A percentile compares a stretch with the other conserved stretches of the same genome.
These are phyloP conservation scores for Athelia sp. DNA, from an alignment of 1,284 basidiomycete species.

Conservation along the genomic window DNA sequence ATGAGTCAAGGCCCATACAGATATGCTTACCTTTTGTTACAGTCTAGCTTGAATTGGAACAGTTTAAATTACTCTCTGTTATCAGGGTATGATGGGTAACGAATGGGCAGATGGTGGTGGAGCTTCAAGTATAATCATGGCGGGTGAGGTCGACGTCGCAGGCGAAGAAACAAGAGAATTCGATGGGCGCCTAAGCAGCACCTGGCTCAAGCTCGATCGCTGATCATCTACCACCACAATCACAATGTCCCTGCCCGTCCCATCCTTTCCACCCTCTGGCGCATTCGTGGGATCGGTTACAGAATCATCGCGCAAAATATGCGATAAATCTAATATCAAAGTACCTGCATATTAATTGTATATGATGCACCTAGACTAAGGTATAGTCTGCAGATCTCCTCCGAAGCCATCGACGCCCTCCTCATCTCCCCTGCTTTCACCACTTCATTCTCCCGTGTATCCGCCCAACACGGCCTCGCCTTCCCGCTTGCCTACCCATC, in stretches of 20 bases:
- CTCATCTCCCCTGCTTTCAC: slow-evolving; percentile 62
- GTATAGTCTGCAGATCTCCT: neutral
- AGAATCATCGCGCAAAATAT: neutral
- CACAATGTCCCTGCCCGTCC: neutral
- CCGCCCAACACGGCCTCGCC: slow-evolving; percentile 58
- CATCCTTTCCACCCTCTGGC: neutral
- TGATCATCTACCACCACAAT: neutral
- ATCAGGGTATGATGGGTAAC: too few species aligned
- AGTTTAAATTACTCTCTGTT: too few species aligned
- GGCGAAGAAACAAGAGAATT: too few species aligned
- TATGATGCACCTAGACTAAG: neutral
- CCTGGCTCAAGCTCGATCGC: too few species aligned
- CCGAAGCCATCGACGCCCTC: slow-evolving; percentile 43
- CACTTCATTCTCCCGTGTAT: slow-evolving; percentile 57
- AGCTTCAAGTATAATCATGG: too few species aligned
- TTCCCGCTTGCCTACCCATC: slow-evolving; percentile 76
- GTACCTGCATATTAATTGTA: neutral
- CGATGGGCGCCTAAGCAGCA: too few species aligned
- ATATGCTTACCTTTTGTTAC: too few species aligned
- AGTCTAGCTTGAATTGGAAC: too few species aligned
- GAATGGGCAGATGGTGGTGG: too few species aligned
- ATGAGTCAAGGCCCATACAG: too few species aligned
- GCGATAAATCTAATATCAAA: slow-evolving; percentile 21
- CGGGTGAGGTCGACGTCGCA: too few species aligned
- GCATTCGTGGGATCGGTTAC: neutral